Percentiles rank a stretch among this genome's conserved stretches.
Evolutionary conservation across 805 yeast genomes (phyloP).

Genomic region (Metschnikowia shivogae): DNA sequence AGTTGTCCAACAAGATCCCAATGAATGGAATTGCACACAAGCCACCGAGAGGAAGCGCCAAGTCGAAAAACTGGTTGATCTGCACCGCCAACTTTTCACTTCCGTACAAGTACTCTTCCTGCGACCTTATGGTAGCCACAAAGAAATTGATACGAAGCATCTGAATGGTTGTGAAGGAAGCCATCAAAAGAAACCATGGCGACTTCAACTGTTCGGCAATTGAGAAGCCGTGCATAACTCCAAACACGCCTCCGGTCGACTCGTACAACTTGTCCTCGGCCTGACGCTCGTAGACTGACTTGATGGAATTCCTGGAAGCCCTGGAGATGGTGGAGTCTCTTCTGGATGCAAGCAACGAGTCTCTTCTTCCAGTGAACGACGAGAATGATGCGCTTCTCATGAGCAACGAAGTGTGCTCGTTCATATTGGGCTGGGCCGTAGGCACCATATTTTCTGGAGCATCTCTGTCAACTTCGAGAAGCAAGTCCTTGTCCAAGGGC

Average conservation of each 20-base stretch:
- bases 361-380: conserved; percentile 22
- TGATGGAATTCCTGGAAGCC: conserved; percentile 36
- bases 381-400: conserved; percentile 30
- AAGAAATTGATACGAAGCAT: conserved; percentile 91
- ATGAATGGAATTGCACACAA: conserved; percentile 81
- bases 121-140: conserved; percentile 83
- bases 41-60: conserved; percentile 88
- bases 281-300: conserved; percentile 62
- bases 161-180: conserved; percentile 75
- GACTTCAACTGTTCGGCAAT: conserved; percentile 49
- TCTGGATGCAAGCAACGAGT: conserved; percentile 21
- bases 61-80: conserved; percentile 70
- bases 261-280: conserved; percentile 53
- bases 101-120: conserved; percentile 68
- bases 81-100: conserved; percentile 48
- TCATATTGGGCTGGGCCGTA: conserved; percentile 31
- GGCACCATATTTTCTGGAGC: conserved; percentile 24
- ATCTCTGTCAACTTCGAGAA: conserved; percentile 35
- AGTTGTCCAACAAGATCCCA: conserved; percentile 73
- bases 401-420: conserved; percentile 39
- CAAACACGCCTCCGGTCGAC: conserved; percentile 57
- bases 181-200: conserved; percentile 77
- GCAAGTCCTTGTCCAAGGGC: conserved; percentile 46
- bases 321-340: conserved; percentile 37
- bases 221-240: conserved; percentile 66